Base-by-base conservation (phyloP, 805 yeast species). In the Metschnikowia henanensis region DNA sequence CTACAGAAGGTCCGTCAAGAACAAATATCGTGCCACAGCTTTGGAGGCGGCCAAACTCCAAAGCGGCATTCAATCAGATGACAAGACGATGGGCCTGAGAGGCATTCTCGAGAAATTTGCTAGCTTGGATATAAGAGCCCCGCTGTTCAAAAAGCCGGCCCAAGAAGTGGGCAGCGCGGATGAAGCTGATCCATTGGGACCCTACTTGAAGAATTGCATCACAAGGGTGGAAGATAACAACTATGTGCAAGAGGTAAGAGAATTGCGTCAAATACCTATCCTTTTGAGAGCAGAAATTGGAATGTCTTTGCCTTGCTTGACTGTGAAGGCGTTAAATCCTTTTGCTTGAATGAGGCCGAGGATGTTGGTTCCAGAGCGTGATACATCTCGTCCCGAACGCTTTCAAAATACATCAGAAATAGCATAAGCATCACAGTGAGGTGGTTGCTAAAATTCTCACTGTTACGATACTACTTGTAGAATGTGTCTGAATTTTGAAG, bases 251-350 rank as follows among this genome's bases (percentile, higher is more conserved):
- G 95, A 87, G 58, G 83, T 92, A 39, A 75, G 78, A 49, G 92
- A 87, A 57, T 69, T 91, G 57, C 76, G 76, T 38, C 83, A 81
- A 55, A 84, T 92, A 37, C 98, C 98, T 8, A 81, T 92, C 25
- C 70, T 92, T 48, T 72, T 94, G 51, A 76, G 97, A 57, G 89
- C 97, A 0, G 98, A 91, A 62, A 80, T 90, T 40, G 97, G 97
- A 39, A 89, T 89, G 91, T 92, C 97, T 2, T 73, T 92, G 41
- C 99, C 99, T 15, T 92, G 97, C 63, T 75, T 92, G 56, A 88
- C 97, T 3, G 96, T 94, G 13, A 79, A 96, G 56, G 86, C 92
- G 6, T 72, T 91, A 59, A 92, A 92, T 58, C 99, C 99, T 25
- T 92, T 91, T 61, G 68, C 68, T 10, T n/a, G n/a, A n/a, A n/a